Evolutionary conservation across 148 eudicot genomes (phyloP).

Genomic region (Fallopia convolvulus): DNA sequence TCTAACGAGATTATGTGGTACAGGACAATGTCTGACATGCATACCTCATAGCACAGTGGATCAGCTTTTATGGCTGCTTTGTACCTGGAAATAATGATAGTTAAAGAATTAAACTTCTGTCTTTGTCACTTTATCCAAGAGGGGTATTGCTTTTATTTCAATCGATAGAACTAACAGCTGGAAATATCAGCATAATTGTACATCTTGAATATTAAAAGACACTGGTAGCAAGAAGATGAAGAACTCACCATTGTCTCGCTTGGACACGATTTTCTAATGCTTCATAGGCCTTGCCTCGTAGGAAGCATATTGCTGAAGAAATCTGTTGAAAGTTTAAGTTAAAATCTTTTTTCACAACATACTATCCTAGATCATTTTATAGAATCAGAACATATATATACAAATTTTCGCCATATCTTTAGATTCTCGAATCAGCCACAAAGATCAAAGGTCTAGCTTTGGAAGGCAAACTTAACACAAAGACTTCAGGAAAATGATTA

Average conservation of each 20-base stretch:
- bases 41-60: constrained; percentile 96
- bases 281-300: constrained; percentile 93
- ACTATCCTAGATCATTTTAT: not conserved
- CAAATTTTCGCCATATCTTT: not conserved
- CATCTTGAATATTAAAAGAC: not conserved
- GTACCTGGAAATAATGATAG: constrained; percentile 46
- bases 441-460: not conserved
- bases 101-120: not conserved
- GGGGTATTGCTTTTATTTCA: not conserved
- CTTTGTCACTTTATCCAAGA: constrained; percentile 4
- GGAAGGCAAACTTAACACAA: not conserved
- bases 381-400: not conserved
- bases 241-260: constrained; percentile 81
- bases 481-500: not conserved
- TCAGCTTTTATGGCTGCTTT: constrained; percentile 92
- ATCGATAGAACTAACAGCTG: not conserved
- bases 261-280: constrained; percentile 91
- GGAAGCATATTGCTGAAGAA: constrained; percentile 79
- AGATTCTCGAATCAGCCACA: not conserved
- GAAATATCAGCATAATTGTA: not conserved
- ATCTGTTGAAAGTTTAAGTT: constrained; percentile 37
- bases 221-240: not conserved
- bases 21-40: constrained; percentile 9
- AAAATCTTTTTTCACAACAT: not conserved
- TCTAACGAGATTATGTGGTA: not conserved